These are phyloP conservation scores for Schwanniomyces etchellsii DNA, from an alignment of 1,139 yeast species.

Conservation along the genomic window DNA sequence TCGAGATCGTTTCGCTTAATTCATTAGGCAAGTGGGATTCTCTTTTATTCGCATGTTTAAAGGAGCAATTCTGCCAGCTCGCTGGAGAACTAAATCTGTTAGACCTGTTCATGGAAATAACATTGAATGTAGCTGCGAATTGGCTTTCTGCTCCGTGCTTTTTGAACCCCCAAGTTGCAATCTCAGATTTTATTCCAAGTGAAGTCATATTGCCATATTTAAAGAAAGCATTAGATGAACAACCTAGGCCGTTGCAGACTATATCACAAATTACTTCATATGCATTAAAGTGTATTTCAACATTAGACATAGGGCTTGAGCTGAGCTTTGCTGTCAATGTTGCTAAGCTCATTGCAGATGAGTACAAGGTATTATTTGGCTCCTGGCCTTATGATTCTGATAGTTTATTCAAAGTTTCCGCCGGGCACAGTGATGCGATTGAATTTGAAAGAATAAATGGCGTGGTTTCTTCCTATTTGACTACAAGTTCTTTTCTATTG, in stretches of 20 bases:
- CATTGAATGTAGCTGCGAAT: too few species aligned
- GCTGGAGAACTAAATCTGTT: conserved; percentile 5
- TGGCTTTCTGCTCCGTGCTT: conserved; percentile 14
- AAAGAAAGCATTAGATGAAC: conserved; percentile 7
- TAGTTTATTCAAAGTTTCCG: too few species aligned
- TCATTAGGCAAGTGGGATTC: conserved; percentile 6
- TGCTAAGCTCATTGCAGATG: too few species aligned
- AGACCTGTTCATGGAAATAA: too few species aligned
- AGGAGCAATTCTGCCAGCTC: background rate
- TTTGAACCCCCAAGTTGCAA: conserved; percentile 9
- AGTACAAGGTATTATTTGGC: too few species aligned
- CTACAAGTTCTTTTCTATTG: too few species aligned
- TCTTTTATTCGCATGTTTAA: conserved; percentile 2
- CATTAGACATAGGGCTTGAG: conserved; percentile 3
- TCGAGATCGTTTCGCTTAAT: conserved; percentile 3
- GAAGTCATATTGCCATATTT: conserved; percentile 16
- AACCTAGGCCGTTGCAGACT: conserved; percentile 8
- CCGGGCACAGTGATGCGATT: too few species aligned
- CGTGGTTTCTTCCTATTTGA: too few species aligned
- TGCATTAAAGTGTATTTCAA: background rate
- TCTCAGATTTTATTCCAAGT: conserved; percentile 11
- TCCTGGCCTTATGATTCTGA: too few species aligned
- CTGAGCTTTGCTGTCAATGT: too few species aligned
- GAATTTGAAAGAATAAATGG: too few species aligned
- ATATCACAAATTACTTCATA: too few species aligned